These are phyloP conservation scores for Micractinium conductrix DNA, from an alignment of 139 green algal genomes.

Conservation along the genomic window DNA sequence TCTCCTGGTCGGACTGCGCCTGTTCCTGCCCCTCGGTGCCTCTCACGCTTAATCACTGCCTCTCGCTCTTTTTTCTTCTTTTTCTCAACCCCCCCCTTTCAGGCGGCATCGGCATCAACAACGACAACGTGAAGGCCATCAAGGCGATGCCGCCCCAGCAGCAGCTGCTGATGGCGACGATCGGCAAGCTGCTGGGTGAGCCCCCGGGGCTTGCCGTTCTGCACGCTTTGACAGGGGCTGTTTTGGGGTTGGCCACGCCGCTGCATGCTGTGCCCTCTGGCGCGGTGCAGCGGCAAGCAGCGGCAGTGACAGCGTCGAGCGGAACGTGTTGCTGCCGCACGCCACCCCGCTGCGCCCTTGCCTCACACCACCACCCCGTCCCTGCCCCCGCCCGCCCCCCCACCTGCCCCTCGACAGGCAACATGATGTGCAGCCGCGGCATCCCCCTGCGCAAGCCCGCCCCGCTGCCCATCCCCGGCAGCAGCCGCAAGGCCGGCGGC, in stretches of 20 bases:
- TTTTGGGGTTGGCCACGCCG: too few species aligned
- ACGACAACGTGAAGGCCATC: constrained; percentile 40
- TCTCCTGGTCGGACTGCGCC: too few species aligned
- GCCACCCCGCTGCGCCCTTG: background rate
- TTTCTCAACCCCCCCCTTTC: background rate
- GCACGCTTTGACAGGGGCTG: too few species aligned
- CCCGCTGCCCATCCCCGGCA: background rate
- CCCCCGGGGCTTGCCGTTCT: too few species aligned
- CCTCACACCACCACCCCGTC: background rate
- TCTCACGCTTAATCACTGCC: background rate
- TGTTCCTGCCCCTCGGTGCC: too few species aligned
- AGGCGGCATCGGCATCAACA: constrained; percentile 36
- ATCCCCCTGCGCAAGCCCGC: background rate
- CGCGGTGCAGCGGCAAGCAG: too few species aligned
- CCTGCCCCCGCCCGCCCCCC: background rate
- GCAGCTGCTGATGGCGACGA: constrained; percentile 54
- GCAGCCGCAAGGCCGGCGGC: constrained; percentile 14
- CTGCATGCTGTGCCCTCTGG: too few species aligned
- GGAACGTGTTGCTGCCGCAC: too few species aligned
- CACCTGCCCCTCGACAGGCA: background rate
- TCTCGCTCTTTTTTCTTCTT: background rate
- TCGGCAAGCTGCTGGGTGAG: constrained; percentile 49
- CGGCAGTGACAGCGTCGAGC: too few species aligned
- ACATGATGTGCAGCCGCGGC: constrained; percentile 5
- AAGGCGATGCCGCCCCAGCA: constrained; percentile 55